A percentile compares a stretch with the other conserved stretches of the same genome.
Evolutionary conservation across 257 asterid species (phyloP).

Genomic region (Perilla frutescens): DNA sequence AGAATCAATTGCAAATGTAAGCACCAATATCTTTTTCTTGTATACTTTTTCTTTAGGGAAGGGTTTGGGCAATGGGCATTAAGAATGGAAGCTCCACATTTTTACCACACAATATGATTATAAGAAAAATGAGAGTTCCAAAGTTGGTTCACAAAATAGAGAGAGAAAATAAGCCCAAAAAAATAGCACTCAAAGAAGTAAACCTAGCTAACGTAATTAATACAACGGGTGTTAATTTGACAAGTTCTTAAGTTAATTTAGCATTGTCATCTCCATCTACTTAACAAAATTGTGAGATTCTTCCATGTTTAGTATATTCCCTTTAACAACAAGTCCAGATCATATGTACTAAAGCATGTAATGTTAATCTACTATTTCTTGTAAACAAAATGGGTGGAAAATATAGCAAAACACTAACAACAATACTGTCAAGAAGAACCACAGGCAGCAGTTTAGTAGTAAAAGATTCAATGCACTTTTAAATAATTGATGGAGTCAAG

Average conservation of each 20-base stretch:
- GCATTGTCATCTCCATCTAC: slow-evolving; percentile 25
- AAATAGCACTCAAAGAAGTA: not conserved
- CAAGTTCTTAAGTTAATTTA: not conserved
- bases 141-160: not conserved
- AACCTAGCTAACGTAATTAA: slow-evolving; percentile 14
- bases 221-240: slow-evolving; percentile 19
- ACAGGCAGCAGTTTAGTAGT: not conserved
- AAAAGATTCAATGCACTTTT: not conserved
- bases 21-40: slow-evolving; percentile 2
- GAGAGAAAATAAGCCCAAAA: not conserved
- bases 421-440: slow-evolving; percentile 28
- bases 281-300: slow-evolving; percentile 10
- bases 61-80: not conserved
- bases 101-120: not conserved
- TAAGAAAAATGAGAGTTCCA: slow-evolving; percentile 4
- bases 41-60: not conserved
- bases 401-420: slow-evolving; percentile 21
- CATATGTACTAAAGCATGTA: slow-evolving; percentile 7
- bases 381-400: not conserved
- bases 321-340: not conserved
- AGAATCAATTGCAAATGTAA: slow-evolving; percentile 13
- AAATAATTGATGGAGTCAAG: slow-evolving; percentile 7
- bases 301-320: slow-evolving; percentile 11
- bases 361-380: not conserved
- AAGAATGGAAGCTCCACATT: not conserved